Base-by-base conservation (phyloP, 108 stramenopile genomes). In the Skeletonema grethae region DNA sequence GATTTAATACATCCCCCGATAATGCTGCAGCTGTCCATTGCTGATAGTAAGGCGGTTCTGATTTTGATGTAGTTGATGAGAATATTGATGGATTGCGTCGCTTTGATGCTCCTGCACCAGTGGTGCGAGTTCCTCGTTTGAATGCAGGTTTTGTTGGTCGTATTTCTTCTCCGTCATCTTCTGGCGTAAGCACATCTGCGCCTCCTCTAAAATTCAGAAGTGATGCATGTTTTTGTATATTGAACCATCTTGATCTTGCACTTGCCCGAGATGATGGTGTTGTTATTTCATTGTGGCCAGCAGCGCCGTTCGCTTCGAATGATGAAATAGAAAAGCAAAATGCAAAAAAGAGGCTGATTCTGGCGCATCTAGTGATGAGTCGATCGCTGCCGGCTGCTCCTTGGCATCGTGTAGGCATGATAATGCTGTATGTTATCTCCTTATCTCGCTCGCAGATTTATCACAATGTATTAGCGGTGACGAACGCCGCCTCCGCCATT, bases 51-150 rank as follows among this genome's bases (percentile, higher is more conserved):
- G 35, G 1, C 15, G 55, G 7, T 45, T 63, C n/a, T 50, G 45
- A 16, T 13, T 15, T 12, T 11, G 38, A 11, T 39, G 11, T 39
- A 10, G 30, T 13, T 38, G n/a, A 25, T 24, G 65, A 60, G 43
- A 74, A 74, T 46, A 74, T 74, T 1, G 73, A 74, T 32, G 41
- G 65, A 61, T 74, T 74, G 57, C 59, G 73, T 4, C 67, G 67
- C 50, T 74, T 74, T 6, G 73, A 74, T 38, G 73, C 65, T 18
- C 73, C 73, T 36, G 73, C 73, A 34, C 73, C 73, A 34, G 73
- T 74, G 43, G 58, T 67, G 18, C 65, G 65, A 25, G 73, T 74
- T 31, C 73, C 73, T 50, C 65, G 73, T 48, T 61, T 65, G 9
- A 43, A 62, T 65, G 72, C 46, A 48, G 46, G 18, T 18, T 16